Base-by-base conservation (phyloP, 2,329 filamentous ascomycete genomes). In the Blastomyces silverae region DNA sequence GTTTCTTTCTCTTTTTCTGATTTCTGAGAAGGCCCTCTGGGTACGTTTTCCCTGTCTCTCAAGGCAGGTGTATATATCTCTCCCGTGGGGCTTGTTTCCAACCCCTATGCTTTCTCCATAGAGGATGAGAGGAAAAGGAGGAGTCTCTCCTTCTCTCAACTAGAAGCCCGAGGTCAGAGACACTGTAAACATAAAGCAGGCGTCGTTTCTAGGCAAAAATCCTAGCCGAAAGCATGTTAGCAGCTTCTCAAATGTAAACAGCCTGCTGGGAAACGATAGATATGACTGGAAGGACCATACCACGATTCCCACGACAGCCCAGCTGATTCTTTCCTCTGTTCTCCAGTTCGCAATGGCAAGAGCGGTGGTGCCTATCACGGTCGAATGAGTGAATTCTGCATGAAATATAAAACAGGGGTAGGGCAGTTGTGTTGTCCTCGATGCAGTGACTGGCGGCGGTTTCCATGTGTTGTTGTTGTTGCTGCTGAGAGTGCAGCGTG, bases 391-490 rank as follows among this genome's bases (percentile, higher is more conserved):
- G 25, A 17, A 8, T 34, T 15, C 50, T 10, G 22, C 48, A 22
- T 50, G 20, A 15, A 48, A 37, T 31, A 31, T 31, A 17, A 25
- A 52, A 53, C 15, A 50, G 25, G 50, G 15, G 25, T 1, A 52
- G 50, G 10, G 10, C 10, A 17, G 58, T 28, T 61, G 59, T 61
- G 44, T 61, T 61, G 59, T 61, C 37, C 44, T n/a, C 25, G 37
- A 37, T 28, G 58, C 44, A 42, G 55, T 42, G 56, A 42, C 15
- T 37, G 56, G 56, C 11, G 34, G 31, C 7, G 56, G 56, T 42
- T 58, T 58, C 56, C 22, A 25, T n/a, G 56, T 60, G 58, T 60
- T 60, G 58, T 37, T 61, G 59, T 2, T 34, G 4, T 34, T 34
- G 31, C 6, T 34, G 31, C 6, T 34, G 31, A 46, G 2, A 13